Conservation (phyloP, 257 asterid genomes). For the Eucommia ulmoides region DNA sequence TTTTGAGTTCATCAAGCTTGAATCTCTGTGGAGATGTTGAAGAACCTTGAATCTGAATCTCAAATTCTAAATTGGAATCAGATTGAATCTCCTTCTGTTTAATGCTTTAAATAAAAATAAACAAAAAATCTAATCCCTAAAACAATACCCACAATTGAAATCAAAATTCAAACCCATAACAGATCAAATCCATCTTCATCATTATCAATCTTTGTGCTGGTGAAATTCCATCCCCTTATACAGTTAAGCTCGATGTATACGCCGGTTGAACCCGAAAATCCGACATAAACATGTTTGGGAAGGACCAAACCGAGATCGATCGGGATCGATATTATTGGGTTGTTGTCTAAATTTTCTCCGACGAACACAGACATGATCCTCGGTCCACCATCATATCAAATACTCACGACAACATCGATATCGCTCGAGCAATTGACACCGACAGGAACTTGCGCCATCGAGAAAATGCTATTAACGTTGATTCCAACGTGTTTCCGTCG, state of each 20-base stretch:
- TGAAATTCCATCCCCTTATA: constrained; percentile 14
- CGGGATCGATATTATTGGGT: constrained; percentile 8
- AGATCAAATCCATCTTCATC: not conserved
- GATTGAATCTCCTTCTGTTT: not conserved
- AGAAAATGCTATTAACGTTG: constrained; percentile 10
- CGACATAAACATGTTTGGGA: constrained; percentile 6
- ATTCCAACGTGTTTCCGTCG: constrained; percentile 14
- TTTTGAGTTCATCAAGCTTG: constrained; percentile 5
- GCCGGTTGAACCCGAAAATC: constrained; percentile 16
- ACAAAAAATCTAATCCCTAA: not conserved
- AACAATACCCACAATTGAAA: not conserved
- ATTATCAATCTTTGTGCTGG: constrained; percentile 8
- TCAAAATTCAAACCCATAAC: constrained; percentile 7
- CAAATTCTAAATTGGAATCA: not conserved
- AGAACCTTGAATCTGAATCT: constrained; percentile 4
- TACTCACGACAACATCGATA: constrained; percentile 5
- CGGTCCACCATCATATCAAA: constrained; percentile 8
- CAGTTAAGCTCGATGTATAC: constrained; percentile 7
- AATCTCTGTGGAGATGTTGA: constrained; percentile 11
- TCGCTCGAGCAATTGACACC: constrained; percentile 9
- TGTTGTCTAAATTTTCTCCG: no score
- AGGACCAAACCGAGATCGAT: constrained; percentile 4
- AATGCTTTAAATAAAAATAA: not conserved
- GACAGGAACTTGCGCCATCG: constrained; percentile 5
- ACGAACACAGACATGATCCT: constrained; percentile 1